These are phyloP conservation scores for Paramecium biaurelia DNA, from an alignment of 73 alveolate species.

Conservation along the genomic window DNA sequence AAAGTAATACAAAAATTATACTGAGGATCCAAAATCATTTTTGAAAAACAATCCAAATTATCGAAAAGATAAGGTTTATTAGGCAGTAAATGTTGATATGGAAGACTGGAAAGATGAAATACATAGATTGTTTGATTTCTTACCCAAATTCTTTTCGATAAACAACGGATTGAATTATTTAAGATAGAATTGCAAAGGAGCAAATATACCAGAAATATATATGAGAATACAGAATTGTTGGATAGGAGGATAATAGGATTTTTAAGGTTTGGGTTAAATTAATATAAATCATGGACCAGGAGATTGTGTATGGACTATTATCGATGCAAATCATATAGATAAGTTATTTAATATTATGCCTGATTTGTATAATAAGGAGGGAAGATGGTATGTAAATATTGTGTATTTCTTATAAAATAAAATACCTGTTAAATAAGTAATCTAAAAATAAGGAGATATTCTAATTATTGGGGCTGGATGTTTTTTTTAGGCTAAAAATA, in stretches of 20 bases:
- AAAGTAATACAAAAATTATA: not conserved
- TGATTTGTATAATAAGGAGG: slow-evolving; percentile 71
- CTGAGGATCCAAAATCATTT: not conserved
- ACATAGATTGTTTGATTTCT: slow-evolving; percentile 42
- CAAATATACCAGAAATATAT: slow-evolving; percentile 74
- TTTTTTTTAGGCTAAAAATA: slow-evolving; percentile 72
- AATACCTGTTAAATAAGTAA: slow-evolving; percentile 58
- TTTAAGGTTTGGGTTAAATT: slow-evolving; percentile 61
- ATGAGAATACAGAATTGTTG: slow-evolving; percentile 69
- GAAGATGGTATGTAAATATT: slow-evolving; percentile 67
- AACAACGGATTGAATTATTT: slow-evolving; percentile 63
- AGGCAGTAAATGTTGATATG: slow-evolving; percentile 75
- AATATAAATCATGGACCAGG: slow-evolving; percentile 82
- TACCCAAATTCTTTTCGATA: slow-evolving; percentile 62
- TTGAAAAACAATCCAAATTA: not conserved
- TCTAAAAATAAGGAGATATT: slow-evolving; percentile 67
- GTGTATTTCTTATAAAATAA: slow-evolving; percentile 56
- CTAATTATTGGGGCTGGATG: slow-evolving; percentile 72
- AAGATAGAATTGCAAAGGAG: slow-evolving; percentile 72
- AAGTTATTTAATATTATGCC: slow-evolving; percentile 53
- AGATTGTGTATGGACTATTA: slow-evolving; percentile 69
- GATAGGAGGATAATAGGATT: slow-evolving; percentile 84
- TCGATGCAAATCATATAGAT: slow-evolving; percentile 46
- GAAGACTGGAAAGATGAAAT: slow-evolving; percentile 71
- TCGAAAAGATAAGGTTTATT: slow-evolving; percentile 25